These are phyloP conservation scores for Gossypium bickii DNA, from an alignment of 345 rosid species.

Conservation along the genomic window DNA sequence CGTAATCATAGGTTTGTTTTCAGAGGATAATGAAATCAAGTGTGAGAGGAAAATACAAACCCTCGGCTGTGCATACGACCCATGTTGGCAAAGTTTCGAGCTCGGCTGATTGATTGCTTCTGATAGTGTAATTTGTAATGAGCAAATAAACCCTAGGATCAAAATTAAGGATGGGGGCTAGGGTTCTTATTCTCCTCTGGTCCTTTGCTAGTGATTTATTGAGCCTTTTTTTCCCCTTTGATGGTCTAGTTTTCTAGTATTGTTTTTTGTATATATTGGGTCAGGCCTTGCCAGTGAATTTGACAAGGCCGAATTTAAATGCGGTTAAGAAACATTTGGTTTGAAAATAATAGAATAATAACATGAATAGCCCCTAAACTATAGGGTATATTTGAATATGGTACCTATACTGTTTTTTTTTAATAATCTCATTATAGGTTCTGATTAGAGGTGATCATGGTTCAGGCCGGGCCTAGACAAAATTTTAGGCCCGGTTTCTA, in stretches of 20 bases:
- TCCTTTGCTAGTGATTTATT: constrained; percentile 7
- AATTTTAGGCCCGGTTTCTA: too few species aligned
- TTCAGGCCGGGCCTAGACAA: too few species aligned
- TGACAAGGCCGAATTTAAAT: too few species aligned
- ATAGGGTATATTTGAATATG: too few species aligned
- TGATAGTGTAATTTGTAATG: neutral
- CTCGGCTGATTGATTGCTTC: constrained; percentile 8
- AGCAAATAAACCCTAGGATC: constrained; percentile 24
- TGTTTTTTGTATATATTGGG: neutral
- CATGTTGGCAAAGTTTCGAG: constrained; percentile 35
- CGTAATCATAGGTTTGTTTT: neutral
- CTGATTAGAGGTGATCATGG: too few species aligned
- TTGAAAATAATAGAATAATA: too few species aligned
- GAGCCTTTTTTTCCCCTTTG: neutral
- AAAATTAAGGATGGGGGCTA: neutral
- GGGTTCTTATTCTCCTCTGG: constrained; percentile 11
- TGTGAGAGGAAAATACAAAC: constrained; percentile 24
- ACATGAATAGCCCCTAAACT: too few species aligned
- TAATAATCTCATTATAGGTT: too few species aligned
- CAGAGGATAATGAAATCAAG: neutral
- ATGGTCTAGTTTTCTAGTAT: neutral
- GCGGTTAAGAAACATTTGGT: too few species aligned
- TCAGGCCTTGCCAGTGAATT: neutral
- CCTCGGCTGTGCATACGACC: constrained; percentile 89
- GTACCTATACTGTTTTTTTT: too few species aligned